Base-by-base conservation (phyloP, 768 basidiomycete genomes). In the Termitomyces sp. region DNA sequence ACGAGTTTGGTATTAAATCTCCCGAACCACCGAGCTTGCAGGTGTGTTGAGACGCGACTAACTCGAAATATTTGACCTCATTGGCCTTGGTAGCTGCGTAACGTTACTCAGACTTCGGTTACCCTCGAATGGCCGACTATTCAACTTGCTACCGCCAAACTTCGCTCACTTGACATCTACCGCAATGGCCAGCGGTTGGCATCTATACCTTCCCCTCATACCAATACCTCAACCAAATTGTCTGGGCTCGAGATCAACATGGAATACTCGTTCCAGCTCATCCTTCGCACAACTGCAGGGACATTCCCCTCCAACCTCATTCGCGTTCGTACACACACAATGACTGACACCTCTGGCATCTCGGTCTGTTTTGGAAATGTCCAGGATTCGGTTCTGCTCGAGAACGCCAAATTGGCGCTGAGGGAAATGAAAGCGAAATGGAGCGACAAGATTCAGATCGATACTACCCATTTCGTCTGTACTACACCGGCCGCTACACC, bases 401-500 rank as follows among this genome's bases (percentile, higher is more conserved):
- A 92, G 69, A 88, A 94, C 63, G 88, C 90, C 36, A 93, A 92
- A 73, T 71, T 85, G 58, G 92, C 94, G 8, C 74, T 99, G 57
- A 71, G 81, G 50, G 88, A 91, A 67, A 97, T 98, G 91, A 84
- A 82, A 45, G 96, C 93, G 0, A 90, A 90, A 65, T 95, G 90
- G 89, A 92, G 88, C 68, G 90, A 96, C 65, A 90, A 87, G 69
- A 95, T 99, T 44, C 92, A 96, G 76, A 96, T 98, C 60, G 96
- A 99, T 70, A 98, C 96, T 11, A 98, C 96, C 0, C 96, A 99
- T 74, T 99, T 97, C 66, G 95, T 98, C 45, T 96, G 95, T 71
- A 96, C 94, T 18, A 94, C 91, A 0, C 94, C 95, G 3, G 89
- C 88, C 1, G 82, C 86, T 11, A 88, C 86, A 0, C 84, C 86